These are phyloP conservation scores for Triticum turgidum DNA, from an alignment of 176 grass and related monocot genomes.

Conservation along the genomic window DNA sequence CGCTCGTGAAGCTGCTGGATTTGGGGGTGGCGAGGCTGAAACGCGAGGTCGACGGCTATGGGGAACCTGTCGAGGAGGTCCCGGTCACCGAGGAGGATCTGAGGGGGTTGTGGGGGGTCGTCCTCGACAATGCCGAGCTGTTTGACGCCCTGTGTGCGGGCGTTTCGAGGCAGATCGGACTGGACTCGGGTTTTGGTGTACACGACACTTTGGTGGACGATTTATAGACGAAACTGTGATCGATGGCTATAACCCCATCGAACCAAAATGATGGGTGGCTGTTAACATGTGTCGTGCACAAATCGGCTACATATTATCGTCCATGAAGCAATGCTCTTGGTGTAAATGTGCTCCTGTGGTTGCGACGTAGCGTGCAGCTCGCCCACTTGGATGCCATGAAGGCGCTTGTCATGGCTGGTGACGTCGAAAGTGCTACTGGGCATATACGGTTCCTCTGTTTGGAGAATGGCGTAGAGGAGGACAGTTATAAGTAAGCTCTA, in stretches of 20 bases:
- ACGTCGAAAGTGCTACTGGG: conserved; percentile 46
- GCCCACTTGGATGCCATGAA: conserved; percentile 63
- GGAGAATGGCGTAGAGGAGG: conserved; percentile 62
- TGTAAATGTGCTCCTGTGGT: conserved; percentile 36
- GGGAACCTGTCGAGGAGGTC: conserved; percentile 14
- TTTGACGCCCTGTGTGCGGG: conserved; percentile 71
- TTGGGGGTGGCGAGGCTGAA: conserved; percentile 58
- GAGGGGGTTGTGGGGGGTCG: conserved; percentile 45
- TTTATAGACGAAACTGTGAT: too few species aligned
- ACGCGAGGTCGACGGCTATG: conserved; percentile 34
- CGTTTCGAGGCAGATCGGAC: conserved; percentile 56
- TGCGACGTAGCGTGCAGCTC: conserved; percentile 73
- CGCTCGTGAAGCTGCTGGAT: conserved; percentile 67
- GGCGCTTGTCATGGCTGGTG: conserved; percentile 34
- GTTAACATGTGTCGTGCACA: too few species aligned
- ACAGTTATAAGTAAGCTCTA: conserved; percentile 70
- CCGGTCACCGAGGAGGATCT: conserved; percentile 61
- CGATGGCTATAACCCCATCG: too few species aligned
- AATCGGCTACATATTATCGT: too few species aligned
- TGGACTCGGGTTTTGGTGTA: conserved; percentile 35
- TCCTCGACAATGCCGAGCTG: conserved; percentile 67
- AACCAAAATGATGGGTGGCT: too few species aligned
- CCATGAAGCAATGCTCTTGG: too few species aligned
- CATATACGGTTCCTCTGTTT: conserved; percentile 81
- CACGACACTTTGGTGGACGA: too few species aligned